Conservation (phyloP, 306 rosid genomes). For the Quercus mongolica region DNA sequence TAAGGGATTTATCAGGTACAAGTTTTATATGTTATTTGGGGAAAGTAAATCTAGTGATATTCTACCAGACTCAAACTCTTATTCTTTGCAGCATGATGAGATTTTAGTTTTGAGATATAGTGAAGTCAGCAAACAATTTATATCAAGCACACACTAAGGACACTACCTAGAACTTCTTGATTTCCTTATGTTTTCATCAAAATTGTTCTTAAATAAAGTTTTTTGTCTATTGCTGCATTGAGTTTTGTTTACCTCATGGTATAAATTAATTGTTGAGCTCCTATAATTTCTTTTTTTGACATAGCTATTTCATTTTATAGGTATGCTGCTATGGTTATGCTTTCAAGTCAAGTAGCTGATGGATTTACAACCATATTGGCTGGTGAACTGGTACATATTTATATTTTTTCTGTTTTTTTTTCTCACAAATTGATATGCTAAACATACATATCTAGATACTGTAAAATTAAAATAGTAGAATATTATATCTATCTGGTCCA, state of each 20-base stretch:
- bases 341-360: constrained; percentile 19
- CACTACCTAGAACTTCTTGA: neutral
- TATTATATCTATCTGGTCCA: neutral
- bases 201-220: neutral
- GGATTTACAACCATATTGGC: constrained; percentile 73
- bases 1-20: too few species aligned
- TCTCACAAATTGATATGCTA: neutral
- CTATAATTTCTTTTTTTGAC: neutral
- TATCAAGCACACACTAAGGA: neutral
- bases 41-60: neutral
- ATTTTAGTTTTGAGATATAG: neutral
- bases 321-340: constrained; percentile 88
- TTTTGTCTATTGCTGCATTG: neutral
- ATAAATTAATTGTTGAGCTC: neutral
- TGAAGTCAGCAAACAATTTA: neutral
- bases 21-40: neutral
- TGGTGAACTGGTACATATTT: constrained; percentile 77
- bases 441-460: neutral
- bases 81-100: neutral
- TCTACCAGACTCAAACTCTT: neutral
- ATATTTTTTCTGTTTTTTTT: neutral
- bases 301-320: constrained; percentile 22
- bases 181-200: neutral
- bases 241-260: neutral
- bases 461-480: neutral